phyloP scores from a whole-genome alignment of 2,329 filamentous ascomycete species.

The Xylariales sp. region DNA sequence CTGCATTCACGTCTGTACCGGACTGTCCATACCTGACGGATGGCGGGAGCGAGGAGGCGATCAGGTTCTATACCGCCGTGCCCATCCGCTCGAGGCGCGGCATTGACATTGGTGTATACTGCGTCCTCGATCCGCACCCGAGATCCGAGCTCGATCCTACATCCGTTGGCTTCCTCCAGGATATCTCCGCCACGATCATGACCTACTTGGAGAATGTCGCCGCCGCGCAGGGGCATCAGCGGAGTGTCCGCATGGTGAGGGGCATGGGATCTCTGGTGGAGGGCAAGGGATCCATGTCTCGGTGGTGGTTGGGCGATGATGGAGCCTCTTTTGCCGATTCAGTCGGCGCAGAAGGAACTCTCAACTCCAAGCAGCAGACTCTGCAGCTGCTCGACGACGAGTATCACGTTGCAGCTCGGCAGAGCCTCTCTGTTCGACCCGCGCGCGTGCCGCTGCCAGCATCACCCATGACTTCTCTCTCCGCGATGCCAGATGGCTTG shows the following conservation, averaged over 20 bases:
- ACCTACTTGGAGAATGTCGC: constrained; percentile 11
- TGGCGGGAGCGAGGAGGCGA: too few relatives aligned
- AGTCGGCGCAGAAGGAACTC: constrained; percentile 12
- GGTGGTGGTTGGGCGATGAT: constrained; percentile 11
- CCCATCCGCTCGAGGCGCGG: constrained; percentile 10
- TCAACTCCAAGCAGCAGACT: constrained; percentile 15
- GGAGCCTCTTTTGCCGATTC: constrained; percentile 11
- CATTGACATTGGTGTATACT: constrained; percentile 13
- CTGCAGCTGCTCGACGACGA: constrained; percentile 1
- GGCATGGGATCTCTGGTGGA: constrained; percentile 19
- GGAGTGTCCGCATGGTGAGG: constrained; percentile 16
- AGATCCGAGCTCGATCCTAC: constrained; percentile 2
- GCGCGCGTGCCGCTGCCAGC: not conserved
- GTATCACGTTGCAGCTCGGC: not conserved
- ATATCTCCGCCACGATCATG: constrained; percentile 11
- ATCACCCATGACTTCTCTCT: constrained; percentile 3
- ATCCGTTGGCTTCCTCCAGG: constrained; percentile 8
- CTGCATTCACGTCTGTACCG: constrained; percentile 8
- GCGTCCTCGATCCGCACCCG: constrained; percentile 10
- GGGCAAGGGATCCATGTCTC: constrained; percentile 14
- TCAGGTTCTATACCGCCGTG: constrained; percentile 14
- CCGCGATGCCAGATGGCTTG: too few relatives aligned
- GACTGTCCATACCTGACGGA: too few relatives aligned
- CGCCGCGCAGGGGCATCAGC: constrained; percentile 6
- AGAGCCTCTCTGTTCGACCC: not conserved